Evolutionary conservation across 2,329 filamentous ascomycete species (phyloP).

Genomic region (Eutypa lata): DNA sequence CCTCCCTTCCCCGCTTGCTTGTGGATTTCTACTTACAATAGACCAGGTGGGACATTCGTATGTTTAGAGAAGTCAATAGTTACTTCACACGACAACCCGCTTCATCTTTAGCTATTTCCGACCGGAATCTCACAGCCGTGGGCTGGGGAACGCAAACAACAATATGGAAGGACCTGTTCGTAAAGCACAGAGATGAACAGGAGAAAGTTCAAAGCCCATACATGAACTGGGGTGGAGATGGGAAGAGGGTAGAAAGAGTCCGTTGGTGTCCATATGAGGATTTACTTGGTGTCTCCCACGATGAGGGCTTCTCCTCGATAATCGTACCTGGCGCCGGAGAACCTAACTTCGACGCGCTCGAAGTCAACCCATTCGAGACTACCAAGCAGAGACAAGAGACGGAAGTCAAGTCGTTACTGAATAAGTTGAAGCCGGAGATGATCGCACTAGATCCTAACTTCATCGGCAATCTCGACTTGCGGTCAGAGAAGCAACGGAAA

Average conservation of each 20-base stretch:
- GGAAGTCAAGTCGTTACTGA: slow-evolving; percentile 85
- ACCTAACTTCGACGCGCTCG: slow-evolving; percentile 90
- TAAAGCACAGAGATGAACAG: slow-evolving; percentile 67
- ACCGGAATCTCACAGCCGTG: slow-evolving; percentile 82
- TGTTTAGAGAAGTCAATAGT: slow-evolving; percentile 87
- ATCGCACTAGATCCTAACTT: slow-evolving; percentile 92
- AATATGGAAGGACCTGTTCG: slow-evolving; percentile 88
- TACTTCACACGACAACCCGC: slow-evolving; percentile 84
- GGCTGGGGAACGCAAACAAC: slow-evolving; percentile 88
- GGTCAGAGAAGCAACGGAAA: slow-evolving; percentile 72
- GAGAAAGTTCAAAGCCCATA: slow-evolving; percentile 84
- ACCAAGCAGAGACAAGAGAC: slow-evolving; percentile 87
- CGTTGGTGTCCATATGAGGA: slow-evolving; percentile 96
- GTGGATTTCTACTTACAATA: not conserved
- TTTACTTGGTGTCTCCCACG: slow-evolving; percentile 80
- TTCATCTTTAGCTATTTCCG: slow-evolving; percentile 81
- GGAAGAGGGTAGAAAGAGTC: slow-evolving; percentile 74
- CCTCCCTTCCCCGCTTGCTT: not conserved
- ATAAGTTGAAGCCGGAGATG: slow-evolving; percentile 96
- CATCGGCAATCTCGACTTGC: slow-evolving; percentile 81
- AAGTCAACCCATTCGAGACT: slow-evolving; percentile 94
- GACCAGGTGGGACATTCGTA: slow-evolving; percentile 76
- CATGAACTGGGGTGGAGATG: slow-evolving; percentile 88
- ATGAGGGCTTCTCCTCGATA: slow-evolving; percentile 82
- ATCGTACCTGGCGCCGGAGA: slow-evolving; percentile 94